Conservation (phyloP, 2,329 filamentous ascomycete species). For the Colletotrichum musae region DNA sequence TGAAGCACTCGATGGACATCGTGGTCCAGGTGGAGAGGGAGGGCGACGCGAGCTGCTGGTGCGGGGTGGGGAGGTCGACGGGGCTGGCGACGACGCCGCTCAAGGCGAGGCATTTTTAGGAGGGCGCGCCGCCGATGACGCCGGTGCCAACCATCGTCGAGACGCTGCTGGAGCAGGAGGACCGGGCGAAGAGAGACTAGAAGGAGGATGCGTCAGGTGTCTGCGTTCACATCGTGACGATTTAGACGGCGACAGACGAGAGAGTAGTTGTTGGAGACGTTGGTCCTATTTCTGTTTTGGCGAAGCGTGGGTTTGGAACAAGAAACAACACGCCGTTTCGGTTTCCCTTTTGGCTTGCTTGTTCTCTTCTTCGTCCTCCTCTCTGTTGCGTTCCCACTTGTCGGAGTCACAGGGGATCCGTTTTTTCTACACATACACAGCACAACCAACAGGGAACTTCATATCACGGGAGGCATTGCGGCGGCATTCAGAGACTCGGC, state of each 20-base stretch:
- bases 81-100: constrained; percentile 47
- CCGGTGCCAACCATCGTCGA: constrained; percentile 21
- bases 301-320: neutral
- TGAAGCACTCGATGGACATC: constrained; percentile 81
- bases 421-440: constrained; percentile 5
- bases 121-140: constrained; percentile 3
- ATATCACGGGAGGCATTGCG: constrained; percentile 30
- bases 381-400: neutral
- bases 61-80: constrained; percentile 55
- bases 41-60: constrained; percentile 78
- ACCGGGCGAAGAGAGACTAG: constrained; percentile 3
- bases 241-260: constrained; percentile 14
- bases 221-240: neutral
- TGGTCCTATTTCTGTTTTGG: neutral
- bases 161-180: constrained; percentile 4
- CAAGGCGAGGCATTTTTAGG: constrained; percentile 54
- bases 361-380: neutral
- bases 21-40: constrained; percentile 92
- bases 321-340: neutral
- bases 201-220: neutral
- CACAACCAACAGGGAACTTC: constrained; percentile 1
- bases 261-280: constrained; percentile 20
- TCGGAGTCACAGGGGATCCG: constrained; percentile 18
- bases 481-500: constrained; percentile 26
- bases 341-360: constrained; percentile 13